Conservation (phyloP, 129 eudicot genomes). For the Artemisia argyi region DNA sequence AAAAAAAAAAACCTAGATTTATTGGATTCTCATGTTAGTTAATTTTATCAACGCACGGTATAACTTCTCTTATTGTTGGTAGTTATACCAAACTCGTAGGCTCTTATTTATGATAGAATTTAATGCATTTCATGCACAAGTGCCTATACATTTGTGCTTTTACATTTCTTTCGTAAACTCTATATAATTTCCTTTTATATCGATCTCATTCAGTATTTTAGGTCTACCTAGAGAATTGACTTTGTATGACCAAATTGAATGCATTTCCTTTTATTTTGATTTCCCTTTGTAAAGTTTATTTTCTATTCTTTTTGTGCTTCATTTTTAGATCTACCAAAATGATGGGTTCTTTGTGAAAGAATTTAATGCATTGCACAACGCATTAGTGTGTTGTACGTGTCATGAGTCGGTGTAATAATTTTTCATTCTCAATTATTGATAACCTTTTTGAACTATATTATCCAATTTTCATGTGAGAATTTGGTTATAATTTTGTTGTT, state of each 20-base stretch:
- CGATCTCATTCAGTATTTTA: slow-evolving; percentile 4
- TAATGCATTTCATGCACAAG: slow-evolving; percentile 20
- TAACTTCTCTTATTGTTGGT: slow-evolving; percentile 18
- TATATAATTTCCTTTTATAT: not conserved
- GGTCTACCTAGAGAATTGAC: slow-evolving; percentile 28
- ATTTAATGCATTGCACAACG: slow-evolving; percentile 19
- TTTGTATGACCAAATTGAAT: slow-evolving; percentile 28
- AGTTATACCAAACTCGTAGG: slow-evolving; percentile 26
- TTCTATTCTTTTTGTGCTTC: not conserved
- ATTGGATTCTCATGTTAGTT: slow-evolving; percentile 25
- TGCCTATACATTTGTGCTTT: slow-evolving; percentile 19
- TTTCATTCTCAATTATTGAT: slow-evolving; percentile 19
- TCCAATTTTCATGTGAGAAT: slow-evolving; percentile 30
- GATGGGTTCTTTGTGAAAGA: slow-evolving; percentile 14
- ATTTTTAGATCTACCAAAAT: slow-evolving; percentile 12
- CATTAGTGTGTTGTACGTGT: slow-evolving; percentile 17
- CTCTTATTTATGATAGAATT: slow-evolving; percentile 25
- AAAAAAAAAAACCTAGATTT: no score
- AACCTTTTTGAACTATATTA: slow-evolving; percentile 17
- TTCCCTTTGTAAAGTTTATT: slow-evolving; percentile 15
- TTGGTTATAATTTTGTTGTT: slow-evolving; percentile 8
- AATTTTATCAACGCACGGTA: slow-evolving; percentile 16
- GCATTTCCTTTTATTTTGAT: slow-evolving; percentile 14
- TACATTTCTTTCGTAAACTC: slow-evolving; percentile 7
- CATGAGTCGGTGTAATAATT: slow-evolving; percentile 26